Evolutionary conservation across 108 stramenopile species (phyloP), one percentile per base, ranked within the genome.

Genomic region (Nitzschia palea): DNA sequence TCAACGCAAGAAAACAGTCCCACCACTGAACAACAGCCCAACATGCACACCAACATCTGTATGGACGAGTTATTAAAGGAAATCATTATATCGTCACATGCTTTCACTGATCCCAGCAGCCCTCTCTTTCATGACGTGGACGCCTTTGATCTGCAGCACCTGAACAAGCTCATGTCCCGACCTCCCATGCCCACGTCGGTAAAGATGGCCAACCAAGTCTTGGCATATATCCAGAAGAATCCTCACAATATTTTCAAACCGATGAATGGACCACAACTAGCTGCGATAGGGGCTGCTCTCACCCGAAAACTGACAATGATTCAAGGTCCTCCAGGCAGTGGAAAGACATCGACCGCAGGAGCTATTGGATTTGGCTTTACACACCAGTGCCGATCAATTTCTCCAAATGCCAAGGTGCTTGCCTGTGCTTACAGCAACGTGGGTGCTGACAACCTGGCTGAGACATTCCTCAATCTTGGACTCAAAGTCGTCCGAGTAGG

Each of bases 401-500:
- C 88, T 0, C 74, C 81, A 3, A 45, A 90, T 59, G 76, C 84
- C 30, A 94, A 91, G 65, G 94, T 92, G 3, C 78, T 95, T 20
- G 91, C 91, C 1, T 86, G 86, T 48, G 94, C 94, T 22, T 93
- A 86, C 63, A 82, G 80, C 59, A 95, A 95, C 44, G 90, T 92
- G 15, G 94, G 91, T 17, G 91, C 94, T 22, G 94, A 95, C 56
- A 95, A 95, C 54, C 69, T 95, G 29, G 91, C 87, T 0, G 90
- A 89, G 56, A 65, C 68, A 10, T 67, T 93, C 40, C 43, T 88
- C 15, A 52, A 63, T 18, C 67, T 91, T 12, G 91, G 89, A 2
- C 73, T 95, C 2, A 89, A 88, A 64, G 91, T 92, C 0, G 87
- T 95, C n/a, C 82, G 94, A 17, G 74, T 95, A 30, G 94, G 94